These are phyloP conservation scores for Excoecaria agallocha DNA, from an alignment of 345 rosid species.

Conservation along the genomic window DNA sequence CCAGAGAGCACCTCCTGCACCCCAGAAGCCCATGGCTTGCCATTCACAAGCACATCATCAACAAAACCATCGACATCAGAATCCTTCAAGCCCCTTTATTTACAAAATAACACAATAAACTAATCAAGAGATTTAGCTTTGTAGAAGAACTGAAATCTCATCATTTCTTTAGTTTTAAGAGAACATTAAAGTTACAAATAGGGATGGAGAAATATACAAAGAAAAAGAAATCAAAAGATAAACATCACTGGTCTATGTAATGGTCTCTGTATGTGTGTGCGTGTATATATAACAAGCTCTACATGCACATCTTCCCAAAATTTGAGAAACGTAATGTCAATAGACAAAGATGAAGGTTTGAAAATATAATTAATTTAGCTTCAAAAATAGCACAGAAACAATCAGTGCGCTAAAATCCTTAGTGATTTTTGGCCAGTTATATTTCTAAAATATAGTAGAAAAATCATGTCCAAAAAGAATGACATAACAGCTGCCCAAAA, in stretches of 20 bases:
- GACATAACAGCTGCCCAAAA: neutral
- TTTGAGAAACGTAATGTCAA: neutral
- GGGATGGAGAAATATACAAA: too few relatives aligned
- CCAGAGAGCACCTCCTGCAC: slow-evolving; percentile 56
- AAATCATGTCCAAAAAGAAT: neutral
- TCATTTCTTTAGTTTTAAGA: neutral
- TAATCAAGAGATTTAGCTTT: slow-evolving; percentile 3
- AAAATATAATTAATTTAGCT: neutral
- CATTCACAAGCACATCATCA: slow-evolving; percentile 79
- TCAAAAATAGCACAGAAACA: neutral
- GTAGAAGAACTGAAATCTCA: neutral
- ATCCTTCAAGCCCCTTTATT: slow-evolving; percentile 60
- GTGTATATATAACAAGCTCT: neutral
- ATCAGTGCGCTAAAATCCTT: neutral
- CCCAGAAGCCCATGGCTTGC: slow-evolving; percentile 73
- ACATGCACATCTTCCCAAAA: neutral
- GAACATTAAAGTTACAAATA: neutral
- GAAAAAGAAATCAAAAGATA: neutral
- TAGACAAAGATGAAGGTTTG: neutral
- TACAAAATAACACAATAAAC: slow-evolving; percentile 10
- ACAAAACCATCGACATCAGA: slow-evolving; percentile 71
- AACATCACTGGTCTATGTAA: too few relatives aligned
- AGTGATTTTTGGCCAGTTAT: neutral
- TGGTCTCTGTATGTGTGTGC: too few relatives aligned
- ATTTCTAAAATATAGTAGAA: neutral